phyloP scores from a whole-genome alignment of 768 basidiomycete genomes.

The Leccinum boreale region DNA sequence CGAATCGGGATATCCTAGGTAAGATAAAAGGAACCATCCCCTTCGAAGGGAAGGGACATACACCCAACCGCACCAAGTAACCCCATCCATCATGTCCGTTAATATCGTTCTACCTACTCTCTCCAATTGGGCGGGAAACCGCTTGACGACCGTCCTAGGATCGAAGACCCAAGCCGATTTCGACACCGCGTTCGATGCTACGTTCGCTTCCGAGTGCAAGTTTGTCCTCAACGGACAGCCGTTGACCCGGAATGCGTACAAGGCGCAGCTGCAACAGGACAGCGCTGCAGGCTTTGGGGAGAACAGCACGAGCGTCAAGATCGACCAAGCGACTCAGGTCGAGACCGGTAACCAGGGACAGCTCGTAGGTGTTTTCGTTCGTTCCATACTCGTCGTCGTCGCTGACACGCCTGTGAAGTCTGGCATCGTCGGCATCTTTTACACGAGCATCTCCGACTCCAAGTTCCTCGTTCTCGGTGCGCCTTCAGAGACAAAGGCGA shows the following conservation, averaged over 20 bases:
- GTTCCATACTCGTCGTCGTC: background rate
- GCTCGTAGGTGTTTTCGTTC: conserved; percentile 16
- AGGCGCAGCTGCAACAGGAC: conserved; percentile 31
- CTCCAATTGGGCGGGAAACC: conserved; percentile 40
- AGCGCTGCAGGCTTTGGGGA: conserved; percentile 22
- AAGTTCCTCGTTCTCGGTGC: conserved; percentile 33
- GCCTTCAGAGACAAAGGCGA: conserved; percentile 29
- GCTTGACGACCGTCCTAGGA: conserved; percentile 36
- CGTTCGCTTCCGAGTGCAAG: conserved; percentile 35
- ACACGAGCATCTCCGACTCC: conserved; percentile 34
- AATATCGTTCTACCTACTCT: conserved; percentile 40
- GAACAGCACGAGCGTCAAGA: conserved; percentile 15
- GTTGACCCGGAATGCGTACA: conserved; percentile 39
- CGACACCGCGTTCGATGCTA: conserved; percentile 37
- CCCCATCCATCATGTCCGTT: conserved; percentile 18
- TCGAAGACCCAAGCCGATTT: conserved; percentile 37
- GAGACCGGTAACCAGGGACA: conserved; percentile 24
- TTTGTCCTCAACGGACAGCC: conserved; percentile 42
- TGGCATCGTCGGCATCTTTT: conserved; percentile 37
- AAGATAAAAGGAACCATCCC: conserved; percentile 14
- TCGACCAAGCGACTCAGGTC: conserved; percentile 28
- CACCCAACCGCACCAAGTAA: background rate
- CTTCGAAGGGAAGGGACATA: background rate
- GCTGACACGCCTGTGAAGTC: conserved; percentile 11
- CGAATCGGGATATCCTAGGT: background rate